phyloP scores from a whole-genome alignment of 208 protist species.

The Acanthamoeba triangularis region DNA sequence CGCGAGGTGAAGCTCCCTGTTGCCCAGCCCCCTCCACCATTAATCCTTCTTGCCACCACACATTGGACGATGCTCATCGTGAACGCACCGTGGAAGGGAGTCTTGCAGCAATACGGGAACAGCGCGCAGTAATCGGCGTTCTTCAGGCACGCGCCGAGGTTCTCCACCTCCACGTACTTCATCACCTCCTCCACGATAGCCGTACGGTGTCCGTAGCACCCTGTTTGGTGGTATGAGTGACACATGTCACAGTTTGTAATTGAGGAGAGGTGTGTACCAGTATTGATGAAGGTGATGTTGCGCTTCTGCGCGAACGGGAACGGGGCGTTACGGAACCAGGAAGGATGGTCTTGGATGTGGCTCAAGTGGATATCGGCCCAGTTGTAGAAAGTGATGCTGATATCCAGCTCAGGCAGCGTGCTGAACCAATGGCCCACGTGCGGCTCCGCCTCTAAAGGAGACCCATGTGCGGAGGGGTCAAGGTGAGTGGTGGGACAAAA shows the following conservation, averaged over 20 bases:
- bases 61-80: too few relatives aligned
- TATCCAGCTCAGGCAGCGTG: background rate
- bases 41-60: too few relatives aligned
- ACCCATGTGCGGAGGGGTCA: background rate
- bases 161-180: background rate
- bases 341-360: slow-evolving; percentile 17
- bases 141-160: background rate
- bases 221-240: too few relatives aligned
- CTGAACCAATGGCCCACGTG: background rate
- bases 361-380: slow-evolving; percentile 15
- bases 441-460: background rate
- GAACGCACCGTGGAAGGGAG: background rate
- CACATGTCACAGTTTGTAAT: too few relatives aligned
- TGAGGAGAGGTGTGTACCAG: too few relatives aligned
- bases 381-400: slow-evolving; percentile 26
- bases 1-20: slow-evolving; percentile 27
- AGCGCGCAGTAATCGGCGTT: slow-evolving; percentile 32
- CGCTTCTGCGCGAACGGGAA: background rate
- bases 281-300: slow-evolving; percentile 44
- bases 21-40: background rate
- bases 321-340: slow-evolving; percentile 12
- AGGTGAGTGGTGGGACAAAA: too few relatives aligned
- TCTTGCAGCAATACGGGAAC: background rate
- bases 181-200: background rate
- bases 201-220: slow-evolving; percentile 8